Evolutionary conservation across 495 filamentous ascomycete genomes (phyloP).

Genomic region (Daldinia loculata): DNA sequence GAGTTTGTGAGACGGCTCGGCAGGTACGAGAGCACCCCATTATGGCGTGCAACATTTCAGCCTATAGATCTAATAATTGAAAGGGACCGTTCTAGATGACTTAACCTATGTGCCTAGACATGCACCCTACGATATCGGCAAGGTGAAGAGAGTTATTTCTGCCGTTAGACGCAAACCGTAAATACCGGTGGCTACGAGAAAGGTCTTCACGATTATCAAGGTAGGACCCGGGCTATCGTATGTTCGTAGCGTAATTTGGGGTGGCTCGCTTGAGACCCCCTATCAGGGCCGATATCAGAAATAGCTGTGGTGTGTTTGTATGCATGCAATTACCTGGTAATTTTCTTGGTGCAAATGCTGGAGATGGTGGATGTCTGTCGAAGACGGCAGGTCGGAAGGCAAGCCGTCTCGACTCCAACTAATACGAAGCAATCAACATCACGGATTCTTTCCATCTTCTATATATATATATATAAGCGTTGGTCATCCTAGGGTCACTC

Average conservation of each 20-base stretch:
- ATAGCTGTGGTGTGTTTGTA: background rate
- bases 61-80: background rate
- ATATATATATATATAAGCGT: background rate
- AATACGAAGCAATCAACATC: background rate
- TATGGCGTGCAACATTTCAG: background rate
- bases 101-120: background rate
- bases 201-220: background rate
- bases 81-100: background rate
- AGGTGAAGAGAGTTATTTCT: background rate
- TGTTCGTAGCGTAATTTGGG: background rate
- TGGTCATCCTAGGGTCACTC: background rate
- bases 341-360: background rate
- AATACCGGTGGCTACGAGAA: slow-evolving; percentile 3
- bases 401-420: background rate
- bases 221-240: background rate
- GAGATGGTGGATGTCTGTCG: background rate
- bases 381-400: slow-evolving; percentile 19
- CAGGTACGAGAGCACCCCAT: background rate
- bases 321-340: slow-evolving; percentile 11
- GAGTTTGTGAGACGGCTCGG: background rate
- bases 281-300: slow-evolving; percentile 4
- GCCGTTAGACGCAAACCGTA: background rate
- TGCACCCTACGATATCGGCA: background rate
- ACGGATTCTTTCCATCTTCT: background rate
- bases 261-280: background rate